Evolutionary conservation across 2,329 filamentous ascomycete genomes (phyloP).

Genomic region (Pseudocercospora cruenta): DNA sequence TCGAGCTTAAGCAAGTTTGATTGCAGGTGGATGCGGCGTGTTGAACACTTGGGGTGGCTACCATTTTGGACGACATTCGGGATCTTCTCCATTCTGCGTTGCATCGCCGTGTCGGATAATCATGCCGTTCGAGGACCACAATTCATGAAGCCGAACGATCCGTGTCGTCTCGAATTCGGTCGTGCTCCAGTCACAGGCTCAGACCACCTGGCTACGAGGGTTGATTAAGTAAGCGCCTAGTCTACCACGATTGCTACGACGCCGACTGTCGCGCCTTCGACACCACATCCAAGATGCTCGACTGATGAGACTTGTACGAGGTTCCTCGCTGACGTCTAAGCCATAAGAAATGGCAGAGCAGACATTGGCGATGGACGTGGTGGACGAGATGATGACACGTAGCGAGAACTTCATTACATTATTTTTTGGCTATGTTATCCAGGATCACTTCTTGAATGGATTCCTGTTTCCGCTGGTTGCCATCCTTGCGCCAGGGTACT

Average conservation of each 20-base stretch:
- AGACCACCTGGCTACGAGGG: background rate
- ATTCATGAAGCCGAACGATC: background rate
- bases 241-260: too few species aligned
- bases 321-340: too few species aligned
- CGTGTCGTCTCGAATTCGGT: background rate
- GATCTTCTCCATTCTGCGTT: background rate
- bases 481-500: conserved; percentile 23
- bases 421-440: background rate
- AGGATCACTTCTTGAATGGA: conserved; percentile 6
- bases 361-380: too few species aligned
- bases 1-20: background rate
- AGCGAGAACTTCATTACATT: background rate
- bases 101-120: background rate
- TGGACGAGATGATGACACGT: background rate
- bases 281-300: too few species aligned
- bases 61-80: background rate
- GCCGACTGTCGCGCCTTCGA: background rate
- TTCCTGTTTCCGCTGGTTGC: conserved; percentile 14
- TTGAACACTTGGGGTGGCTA: background rate
- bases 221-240: too few species aligned
- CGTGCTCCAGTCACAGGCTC: background rate
- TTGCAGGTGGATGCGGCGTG: background rate
- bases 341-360: too few species aligned
- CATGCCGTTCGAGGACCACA: background rate
- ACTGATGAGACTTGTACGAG: too few species aligned